Base-by-base conservation (phyloP, 208 protist species). In the Trypanosomatidae sp. region DNA sequence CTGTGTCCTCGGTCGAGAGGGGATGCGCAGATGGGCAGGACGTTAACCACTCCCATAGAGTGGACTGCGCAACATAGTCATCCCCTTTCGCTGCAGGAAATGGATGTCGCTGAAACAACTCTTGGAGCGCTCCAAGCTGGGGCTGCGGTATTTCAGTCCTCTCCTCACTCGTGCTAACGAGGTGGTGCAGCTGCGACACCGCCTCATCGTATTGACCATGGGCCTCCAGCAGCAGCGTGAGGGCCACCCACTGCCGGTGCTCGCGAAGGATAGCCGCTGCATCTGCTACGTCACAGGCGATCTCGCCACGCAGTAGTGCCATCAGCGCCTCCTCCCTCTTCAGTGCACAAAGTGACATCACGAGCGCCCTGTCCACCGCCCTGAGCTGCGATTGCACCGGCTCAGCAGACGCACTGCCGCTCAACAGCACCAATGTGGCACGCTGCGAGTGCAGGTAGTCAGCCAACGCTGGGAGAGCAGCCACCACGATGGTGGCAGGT, bases 171-270 rank as follows among this genome's bases (percentile, higher is more conserved):
- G 39, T 46, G 12, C 13, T 64, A 9, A 76, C 78, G 9, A 86
- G 72, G 7, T 53, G 41, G 10, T 44, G 64, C 17, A 84, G 72
- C 59, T 79, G n/a, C 28, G 52, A 19, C 52, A 83, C 47, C 0
- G 83, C 73, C 17, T 69, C 73, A 9, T 79, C 74, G 33, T 80
- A 81, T 28, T 60, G 53, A 4, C 66, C 69, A 33, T 72, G 47
- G 0, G 46, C 52, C 49, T 85, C 73, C 74, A 82, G 85, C 12
- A 92, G 67, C 15, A 79, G 39, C 1, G 77, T 73, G 12, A 90
- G 71, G 10, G 83, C 73, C 50, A 88, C 82, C 91, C 91, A 95
- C 43, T 89, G 80, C 43, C 59, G 66, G 60, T 75, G 81, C 4
- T 80, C 67, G 6, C 43, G 56, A 43, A 95, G 71, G 50, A 91